phyloP scores from a whole-genome alignment of 331 rosid genomes.

The Quercus lobata region DNA sequence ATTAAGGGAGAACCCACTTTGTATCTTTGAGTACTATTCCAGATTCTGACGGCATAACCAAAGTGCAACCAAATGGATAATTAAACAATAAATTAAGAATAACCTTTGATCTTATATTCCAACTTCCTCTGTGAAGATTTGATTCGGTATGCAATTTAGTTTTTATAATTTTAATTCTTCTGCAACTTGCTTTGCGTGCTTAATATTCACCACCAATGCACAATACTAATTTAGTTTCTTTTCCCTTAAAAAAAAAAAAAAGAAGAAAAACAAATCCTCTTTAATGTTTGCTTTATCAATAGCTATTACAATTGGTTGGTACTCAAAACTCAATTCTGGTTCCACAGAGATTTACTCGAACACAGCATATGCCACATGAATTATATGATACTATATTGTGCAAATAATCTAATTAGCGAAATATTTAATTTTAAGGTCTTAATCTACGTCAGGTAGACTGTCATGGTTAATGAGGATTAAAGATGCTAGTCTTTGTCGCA shows the following conservation, averaged over 20 bases:
- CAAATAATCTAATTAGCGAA: background rate
- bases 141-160: constrained; percentile 48
- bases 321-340: constrained; percentile 29
- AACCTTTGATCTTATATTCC: constrained; percentile 64
- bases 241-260: background rate
- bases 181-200: constrained; percentile 42
- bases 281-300: background rate
- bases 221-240: background rate
- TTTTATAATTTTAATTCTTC: constrained; percentile 25
- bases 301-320: constrained; percentile 24
- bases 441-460: background rate
- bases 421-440: constrained; percentile 7
- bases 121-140: constrained; percentile 52
- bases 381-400: background rate
- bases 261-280: background rate
- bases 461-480: constrained; percentile 16
- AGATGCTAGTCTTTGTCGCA: constrained; percentile 31
- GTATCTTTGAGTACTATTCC: constrained; percentile 26
- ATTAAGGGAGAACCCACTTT: constrained; percentile 41
- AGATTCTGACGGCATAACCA: constrained; percentile 43
- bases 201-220: constrained; percentile 44
- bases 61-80: constrained; percentile 48
- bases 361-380: background rate
- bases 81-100: constrained; percentile 24
- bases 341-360: background rate